phyloP scores from a whole-genome alignment of 441 rosid genomes.

The Corymbia citriodora region DNA sequence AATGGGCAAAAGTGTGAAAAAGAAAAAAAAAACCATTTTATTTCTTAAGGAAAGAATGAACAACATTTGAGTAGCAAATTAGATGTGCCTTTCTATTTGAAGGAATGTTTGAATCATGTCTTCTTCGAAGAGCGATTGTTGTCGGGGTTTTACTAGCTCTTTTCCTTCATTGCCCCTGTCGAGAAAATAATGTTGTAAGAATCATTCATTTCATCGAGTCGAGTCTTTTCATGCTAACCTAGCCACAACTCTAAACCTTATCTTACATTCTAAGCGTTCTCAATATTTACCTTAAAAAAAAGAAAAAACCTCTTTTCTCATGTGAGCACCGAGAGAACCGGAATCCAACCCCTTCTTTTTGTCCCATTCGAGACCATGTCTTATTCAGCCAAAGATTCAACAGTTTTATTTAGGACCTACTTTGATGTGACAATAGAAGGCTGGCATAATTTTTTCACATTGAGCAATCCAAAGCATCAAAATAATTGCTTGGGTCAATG shows the following conservation, averaged over 20 bases:
- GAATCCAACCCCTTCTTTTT: background rate
- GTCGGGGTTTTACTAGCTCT: background rate
- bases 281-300: background rate
- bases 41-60: background rate
- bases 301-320: background rate
- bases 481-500: background rate
- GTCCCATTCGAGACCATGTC: background rate
- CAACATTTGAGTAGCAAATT: background rate
- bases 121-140: background rate
- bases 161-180: background rate
- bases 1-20: background rate
- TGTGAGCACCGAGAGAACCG: background rate
- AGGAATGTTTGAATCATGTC: background rate
- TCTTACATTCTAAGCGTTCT: background rate
- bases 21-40: background rate
- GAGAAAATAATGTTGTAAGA: background rate
- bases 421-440: background rate
- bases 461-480: background rate
- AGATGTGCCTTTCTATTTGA: background rate
- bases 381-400: background rate
- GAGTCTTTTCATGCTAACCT: background rate
- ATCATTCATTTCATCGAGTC: background rate
- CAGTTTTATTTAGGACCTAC: background rate
- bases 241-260: background rate
- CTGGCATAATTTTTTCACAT: background rate